A percentile compares a stretch with the other conserved stretches of the same genome.
These are phyloP conservation scores for Usnea hakonensis DNA, from an alignment of 495 filamentous ascomycete species.

Conservation along the genomic window DNA sequence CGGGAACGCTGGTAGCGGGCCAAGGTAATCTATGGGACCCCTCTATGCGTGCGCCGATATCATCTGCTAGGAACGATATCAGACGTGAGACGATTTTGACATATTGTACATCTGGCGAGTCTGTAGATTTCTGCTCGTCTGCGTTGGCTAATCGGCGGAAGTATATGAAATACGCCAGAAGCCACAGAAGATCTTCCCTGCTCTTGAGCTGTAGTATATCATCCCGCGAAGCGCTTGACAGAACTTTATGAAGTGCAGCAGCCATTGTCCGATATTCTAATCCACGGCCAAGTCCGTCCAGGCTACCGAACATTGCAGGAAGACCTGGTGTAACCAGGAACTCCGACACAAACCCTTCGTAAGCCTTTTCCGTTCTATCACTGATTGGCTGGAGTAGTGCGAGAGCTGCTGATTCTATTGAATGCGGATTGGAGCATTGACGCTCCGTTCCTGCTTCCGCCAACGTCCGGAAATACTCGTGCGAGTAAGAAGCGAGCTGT, in stretches of 20 bases:
- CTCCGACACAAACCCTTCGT: constrained; percentile 49
- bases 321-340: constrained; percentile 48
- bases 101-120: constrained; percentile 46
- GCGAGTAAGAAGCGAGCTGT: constrained; percentile 39
- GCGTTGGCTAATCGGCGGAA: constrained; percentile 50
- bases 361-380: constrained; percentile 42
- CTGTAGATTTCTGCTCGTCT: constrained; percentile 34
- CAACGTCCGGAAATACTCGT: constrained; percentile 40
- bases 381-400: constrained; percentile 43
- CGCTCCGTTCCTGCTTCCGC: constrained; percentile 30
- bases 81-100: constrained; percentile 57
- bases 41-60: constrained; percentile 50
- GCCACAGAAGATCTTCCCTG: constrained; percentile 47
- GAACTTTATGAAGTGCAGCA: constrained; percentile 34
- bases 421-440: constrained; percentile 24
- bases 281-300: constrained; percentile 40
- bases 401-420: constrained; percentile 33
- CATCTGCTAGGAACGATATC: constrained; percentile 52
- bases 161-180: constrained; percentile 74
- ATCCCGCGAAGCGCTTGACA: constrained; percentile 29
- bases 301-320: constrained; percentile 32
- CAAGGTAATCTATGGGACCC: constrained; percentile 36
- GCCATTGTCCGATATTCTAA: constrained; percentile 50
- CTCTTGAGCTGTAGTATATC: constrained; percentile 16
- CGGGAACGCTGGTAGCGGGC: constrained; percentile 21